A percentile compares a stretch with the other conserved stretches of the same genome.
Evolutionary conservation across 1,284 basidiomycete species (phyloP).

Genomic region (Malassezia brasiliensis): DNA sequence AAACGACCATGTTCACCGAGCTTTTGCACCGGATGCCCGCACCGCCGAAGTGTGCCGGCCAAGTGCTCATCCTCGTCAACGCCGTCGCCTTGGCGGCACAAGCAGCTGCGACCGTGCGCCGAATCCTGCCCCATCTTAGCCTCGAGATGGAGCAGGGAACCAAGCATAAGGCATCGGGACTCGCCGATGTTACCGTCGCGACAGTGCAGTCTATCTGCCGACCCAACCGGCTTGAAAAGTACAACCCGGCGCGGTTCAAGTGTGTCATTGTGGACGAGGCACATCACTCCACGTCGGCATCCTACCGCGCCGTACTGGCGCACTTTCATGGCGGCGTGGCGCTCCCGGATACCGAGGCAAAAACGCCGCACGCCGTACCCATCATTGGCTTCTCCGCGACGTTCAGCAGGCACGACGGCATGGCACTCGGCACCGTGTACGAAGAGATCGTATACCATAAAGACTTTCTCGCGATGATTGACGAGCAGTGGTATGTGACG

Average conservation of each 20-base stretch:
- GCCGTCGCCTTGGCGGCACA: constrained; percentile 79
- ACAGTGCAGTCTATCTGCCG: constrained; percentile 80
- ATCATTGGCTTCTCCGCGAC: constrained; percentile 93
- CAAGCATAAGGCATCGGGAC: constrained; percentile 65
- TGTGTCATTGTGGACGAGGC: constrained; percentile 66
- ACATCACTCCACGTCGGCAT: constrained; percentile 83
- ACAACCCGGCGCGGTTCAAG: constrained; percentile 63
- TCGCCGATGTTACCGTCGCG: constrained; percentile 77
- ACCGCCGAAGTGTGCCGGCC: constrained; percentile 34
- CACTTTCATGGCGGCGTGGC: constrained; percentile 57
- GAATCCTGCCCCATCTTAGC: constrained; percentile 62
- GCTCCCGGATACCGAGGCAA: neutral
- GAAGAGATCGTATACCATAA: constrained; percentile 86
- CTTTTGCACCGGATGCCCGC: constrained; percentile 29
- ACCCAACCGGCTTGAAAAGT: constrained; percentile 63
- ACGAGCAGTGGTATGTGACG: constrained; percentile 66
- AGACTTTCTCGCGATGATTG: constrained; percentile 83
- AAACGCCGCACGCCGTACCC: constrained; percentile 53
- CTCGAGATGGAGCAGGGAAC: constrained; percentile 86
- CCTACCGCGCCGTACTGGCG: constrained; percentile 68
- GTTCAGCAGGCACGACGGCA: constrained; percentile 80
- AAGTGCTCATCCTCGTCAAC: constrained; percentile 73
- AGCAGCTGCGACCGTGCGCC: constrained; percentile 64
- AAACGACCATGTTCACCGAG: constrained; percentile 69
- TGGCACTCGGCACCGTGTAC: constrained; percentile 78